These are phyloP conservation scores for Carex scoparia DNA, from an alignment of 176 grass and related monocot genomes.

Conservation along the genomic window DNA sequence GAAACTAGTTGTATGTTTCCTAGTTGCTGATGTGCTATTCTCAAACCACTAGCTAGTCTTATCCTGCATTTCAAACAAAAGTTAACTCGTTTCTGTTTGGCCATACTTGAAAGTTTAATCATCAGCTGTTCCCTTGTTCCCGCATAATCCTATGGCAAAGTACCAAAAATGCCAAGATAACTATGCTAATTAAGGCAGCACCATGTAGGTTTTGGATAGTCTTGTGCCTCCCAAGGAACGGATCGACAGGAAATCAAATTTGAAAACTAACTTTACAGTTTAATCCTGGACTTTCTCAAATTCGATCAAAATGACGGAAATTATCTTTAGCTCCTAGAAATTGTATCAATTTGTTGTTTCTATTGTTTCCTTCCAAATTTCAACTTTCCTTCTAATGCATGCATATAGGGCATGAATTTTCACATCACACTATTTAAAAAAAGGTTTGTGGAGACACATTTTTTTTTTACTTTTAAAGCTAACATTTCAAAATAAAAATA, in stretches of 20 bases:
- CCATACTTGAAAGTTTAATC: background rate
- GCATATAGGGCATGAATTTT: background rate
- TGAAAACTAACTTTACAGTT: background rate
- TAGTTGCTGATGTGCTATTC: slow-evolving; percentile 92
- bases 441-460: background rate
- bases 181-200: background rate
- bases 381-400: background rate
- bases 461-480: too few relatives aligned
- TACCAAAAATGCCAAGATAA: background rate
- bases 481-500: too few relatives aligned
- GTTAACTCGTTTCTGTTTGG: background rate
- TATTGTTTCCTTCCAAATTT: background rate
- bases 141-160: background rate
- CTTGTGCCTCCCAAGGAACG: background rate
- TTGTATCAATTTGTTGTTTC: background rate
- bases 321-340: background rate
- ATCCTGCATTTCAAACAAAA: slow-evolving; percentile 44
- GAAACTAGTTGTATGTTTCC: slow-evolving; percentile 98
- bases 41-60: slow-evolving; percentile 92
- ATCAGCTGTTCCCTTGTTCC: background rate
- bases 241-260: background rate
- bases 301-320: background rate
- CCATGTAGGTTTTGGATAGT: background rate
- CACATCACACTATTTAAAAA: background rate
- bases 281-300: background rate